A percentile compares a stretch with the other conserved stretches of the same genome.
phyloP scores from a whole-genome alignment of 2,329 filamentous ascomycete genomes.

The Penicillium nordicum region DNA sequence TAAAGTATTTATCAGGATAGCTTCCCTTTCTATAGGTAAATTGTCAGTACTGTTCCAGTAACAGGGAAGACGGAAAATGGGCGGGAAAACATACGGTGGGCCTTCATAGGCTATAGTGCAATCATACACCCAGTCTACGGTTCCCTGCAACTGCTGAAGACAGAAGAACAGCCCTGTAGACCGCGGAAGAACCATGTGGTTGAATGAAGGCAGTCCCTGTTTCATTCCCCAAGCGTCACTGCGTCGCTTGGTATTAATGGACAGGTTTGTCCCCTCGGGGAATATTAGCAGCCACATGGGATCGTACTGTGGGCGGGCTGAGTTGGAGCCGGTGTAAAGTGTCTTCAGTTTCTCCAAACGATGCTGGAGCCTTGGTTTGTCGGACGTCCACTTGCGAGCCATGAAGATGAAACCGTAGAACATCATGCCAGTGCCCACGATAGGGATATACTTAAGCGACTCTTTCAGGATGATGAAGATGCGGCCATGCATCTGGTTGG shows the following conservation, averaged over 20 bases:
- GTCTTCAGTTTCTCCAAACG: slow-evolving; percentile 56
- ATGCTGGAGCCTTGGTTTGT: slow-evolving; percentile 58
- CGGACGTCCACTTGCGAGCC: slow-evolving; percentile 59
- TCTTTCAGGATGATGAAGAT: slow-evolving; percentile 67
- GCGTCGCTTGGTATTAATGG: slow-evolving; percentile 52
- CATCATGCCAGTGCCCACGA: slow-evolving; percentile 61
- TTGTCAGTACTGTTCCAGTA: background rate
- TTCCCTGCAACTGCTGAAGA: slow-evolving; percentile 55
- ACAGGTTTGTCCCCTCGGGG: slow-evolving; percentile 63
- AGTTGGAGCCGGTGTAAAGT: slow-evolving; percentile 48
- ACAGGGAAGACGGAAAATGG: background rate
- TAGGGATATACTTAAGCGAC: slow-evolving; percentile 59
- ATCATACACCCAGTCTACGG: slow-evolving; percentile 64
- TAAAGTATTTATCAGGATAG: slow-evolving; percentile 89
- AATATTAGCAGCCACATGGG: slow-evolving; percentile 68
- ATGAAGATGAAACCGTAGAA: slow-evolving; percentile 67
- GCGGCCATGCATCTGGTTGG: slow-evolving; percentile 62
- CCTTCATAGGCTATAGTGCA: slow-evolving; percentile 96
- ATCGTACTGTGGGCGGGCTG: slow-evolving; percentile 47
- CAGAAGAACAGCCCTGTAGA: slow-evolving; percentile 62
- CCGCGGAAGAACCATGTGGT: slow-evolving; percentile 58
- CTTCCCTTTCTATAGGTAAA: slow-evolving; percentile 59
- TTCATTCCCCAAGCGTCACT: slow-evolving; percentile 58
- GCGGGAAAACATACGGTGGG: slow-evolving; percentile 65
- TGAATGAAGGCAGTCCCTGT: slow-evolving; percentile 55